Evolutionary conservation across 805 yeast species (phyloP).

Genomic region (Priceomyces castillae): DNA sequence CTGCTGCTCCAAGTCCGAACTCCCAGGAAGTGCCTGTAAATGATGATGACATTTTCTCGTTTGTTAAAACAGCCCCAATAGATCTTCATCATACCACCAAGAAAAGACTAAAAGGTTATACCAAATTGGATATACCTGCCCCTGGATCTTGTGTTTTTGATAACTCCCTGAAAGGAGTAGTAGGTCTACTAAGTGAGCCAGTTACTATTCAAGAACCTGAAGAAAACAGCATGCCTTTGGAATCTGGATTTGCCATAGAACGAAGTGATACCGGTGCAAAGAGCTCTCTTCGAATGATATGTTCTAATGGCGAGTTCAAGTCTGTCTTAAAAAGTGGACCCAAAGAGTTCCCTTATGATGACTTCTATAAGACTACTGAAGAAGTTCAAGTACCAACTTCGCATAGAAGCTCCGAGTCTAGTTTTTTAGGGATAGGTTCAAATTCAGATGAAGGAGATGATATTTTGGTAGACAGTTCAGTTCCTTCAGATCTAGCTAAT

Average conservation of each 20-base stretch:
- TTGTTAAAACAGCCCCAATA: neutral
- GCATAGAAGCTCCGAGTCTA: neutral
- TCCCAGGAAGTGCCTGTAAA: neutral
- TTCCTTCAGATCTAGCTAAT: conserved; percentile 6
- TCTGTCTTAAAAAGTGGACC: neutral
- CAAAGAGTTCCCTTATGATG: conserved; percentile 8
- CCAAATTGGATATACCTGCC: neutral
- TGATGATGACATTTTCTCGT: conserved; percentile 1
- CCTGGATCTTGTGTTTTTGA: neutral
- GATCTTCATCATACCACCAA: neutral
- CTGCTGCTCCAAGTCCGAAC: neutral
- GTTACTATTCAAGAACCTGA: neutral
- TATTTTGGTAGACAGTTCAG: conserved; percentile 6
- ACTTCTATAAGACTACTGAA: conserved; percentile 1
- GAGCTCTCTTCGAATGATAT: conserved; percentile 4
- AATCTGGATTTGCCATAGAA: neutral
- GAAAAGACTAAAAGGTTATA: neutral
- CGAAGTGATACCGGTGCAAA: neutral
- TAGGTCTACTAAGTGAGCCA: neutral
- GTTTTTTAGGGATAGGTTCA: neutral
- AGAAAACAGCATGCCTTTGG: neutral
- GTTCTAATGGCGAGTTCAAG: conserved; percentile 5
- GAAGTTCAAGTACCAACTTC: neutral
- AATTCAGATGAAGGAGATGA: neutral
- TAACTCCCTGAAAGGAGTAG: neutral